These are phyloP conservation scores for Thalassiosira livingstoniorum DNA, from an alignment of 352 stramenopile species.

Conservation along the genomic window DNA sequence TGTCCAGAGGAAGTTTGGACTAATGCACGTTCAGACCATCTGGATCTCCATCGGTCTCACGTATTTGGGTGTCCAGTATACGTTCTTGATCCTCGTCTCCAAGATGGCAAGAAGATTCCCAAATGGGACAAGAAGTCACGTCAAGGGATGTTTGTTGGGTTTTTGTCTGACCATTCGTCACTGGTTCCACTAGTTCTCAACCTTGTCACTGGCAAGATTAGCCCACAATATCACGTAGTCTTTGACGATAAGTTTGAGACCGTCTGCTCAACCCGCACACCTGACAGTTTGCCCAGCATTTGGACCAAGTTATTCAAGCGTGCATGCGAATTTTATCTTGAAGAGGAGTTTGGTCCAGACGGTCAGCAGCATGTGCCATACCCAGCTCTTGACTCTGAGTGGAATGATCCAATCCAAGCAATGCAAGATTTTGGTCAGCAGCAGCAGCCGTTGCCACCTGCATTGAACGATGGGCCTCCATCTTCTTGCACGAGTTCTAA, in stretches of 20 bases:
- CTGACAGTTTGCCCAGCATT: not conserved
- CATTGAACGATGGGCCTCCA: too few relatives aligned
- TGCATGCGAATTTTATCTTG: not conserved
- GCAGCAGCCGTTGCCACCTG: too few relatives aligned
- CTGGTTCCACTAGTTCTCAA: slow-evolving; percentile 26
- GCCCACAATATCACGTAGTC: slow-evolving; percentile 44
- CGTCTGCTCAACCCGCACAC: not conserved
- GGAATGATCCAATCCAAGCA: not conserved
- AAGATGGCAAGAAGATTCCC: slow-evolving; percentile 28
- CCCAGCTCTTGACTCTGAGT: not conserved
- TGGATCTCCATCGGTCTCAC: slow-evolving; percentile 10
- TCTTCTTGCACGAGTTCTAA: too few relatives aligned
- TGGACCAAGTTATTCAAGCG: not conserved
- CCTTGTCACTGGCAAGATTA: slow-evolving; percentile 27
- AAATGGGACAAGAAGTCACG: slow-evolving; percentile 1
- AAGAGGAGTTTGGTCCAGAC: not conserved
- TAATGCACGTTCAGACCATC: not conserved
- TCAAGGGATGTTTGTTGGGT: slow-evolving; percentile 16
- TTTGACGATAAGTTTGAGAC: slow-evolving; percentile 43
- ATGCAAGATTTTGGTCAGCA: too few relatives aligned
- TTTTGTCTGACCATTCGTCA: slow-evolving; percentile 7
- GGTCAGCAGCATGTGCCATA: not conserved
- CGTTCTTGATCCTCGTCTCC: slow-evolving; percentile 35
- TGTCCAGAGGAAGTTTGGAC: slow-evolving; percentile 5
- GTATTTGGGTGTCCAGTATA: slow-evolving; percentile 51